Evolutionary conservation across 78 protist genomes (phyloP), one percentile per base, ranked within the genome.

Genomic region (Dictyostelium intermedium): DNA sequence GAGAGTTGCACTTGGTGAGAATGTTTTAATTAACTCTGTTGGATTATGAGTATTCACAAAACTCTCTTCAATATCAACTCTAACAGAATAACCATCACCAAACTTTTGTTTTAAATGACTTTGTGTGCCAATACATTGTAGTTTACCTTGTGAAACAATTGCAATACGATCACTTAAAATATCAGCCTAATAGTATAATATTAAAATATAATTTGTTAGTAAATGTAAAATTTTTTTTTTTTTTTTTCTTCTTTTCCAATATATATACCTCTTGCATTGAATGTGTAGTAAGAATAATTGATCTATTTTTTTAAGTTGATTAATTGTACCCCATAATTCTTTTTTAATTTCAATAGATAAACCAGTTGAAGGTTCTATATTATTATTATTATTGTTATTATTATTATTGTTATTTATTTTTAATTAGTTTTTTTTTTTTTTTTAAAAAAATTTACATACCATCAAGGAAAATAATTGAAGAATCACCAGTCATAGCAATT

Each of bases 91-190:
- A 18, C 98, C 98, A 5, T 70, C 81, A 32, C 97, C 97, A 74
- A 74, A 97, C 63, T 77, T 95, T 41, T 86, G 16, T 47, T 98
- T 97, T 34, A 98, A 85, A 39, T 95, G 97, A 72, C 18, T 76
- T 32, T 84, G 87, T 5, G 95, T 20, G 20, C 98, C 99, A 23
- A 96, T 3, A 53, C 96, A 96, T 56, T 43, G 37, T 37, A 98
- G 39, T 66, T 32, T 25, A 61, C 99, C 99, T 5, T 82, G 27
- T 9, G 92, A 81, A 78, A 98, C 66, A 70, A 98, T 97, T 30
- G 94, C 98, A n/a, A 98, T 93, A 37, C 98, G 81, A 18, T 81
- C 45, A 53, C 98, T 96, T 23, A 98, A 93, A 8, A 63, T 70
- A 60, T 96, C 97, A 0, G 79, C 97, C 66, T 50, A 39, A 39